These are phyloP conservation scores for Cotoneaster glaucophyllus DNA, from an alignment of 306 rosid genomes.

Conservation along the genomic window DNA sequence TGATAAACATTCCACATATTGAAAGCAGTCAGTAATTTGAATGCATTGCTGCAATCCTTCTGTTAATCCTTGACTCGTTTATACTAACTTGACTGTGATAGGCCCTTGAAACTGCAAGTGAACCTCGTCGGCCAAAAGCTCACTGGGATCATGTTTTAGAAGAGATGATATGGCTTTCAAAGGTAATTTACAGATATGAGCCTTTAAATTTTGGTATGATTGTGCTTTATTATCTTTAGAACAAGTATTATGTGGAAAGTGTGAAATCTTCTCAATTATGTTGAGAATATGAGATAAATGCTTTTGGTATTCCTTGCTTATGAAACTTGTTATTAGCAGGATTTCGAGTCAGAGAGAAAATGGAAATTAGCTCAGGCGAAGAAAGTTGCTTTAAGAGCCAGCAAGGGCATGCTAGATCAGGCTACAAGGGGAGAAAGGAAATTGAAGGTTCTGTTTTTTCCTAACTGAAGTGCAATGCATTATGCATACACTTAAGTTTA, in stretches of 20 bases:
- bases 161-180: conserved; percentile 97
- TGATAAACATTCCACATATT: neutral
- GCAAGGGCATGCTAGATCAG: conserved; percentile 95
- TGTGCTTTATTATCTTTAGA: neutral
- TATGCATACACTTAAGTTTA: neutral
- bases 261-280: neutral
- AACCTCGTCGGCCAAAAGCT: conserved; percentile 78
- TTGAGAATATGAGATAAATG: neutral
- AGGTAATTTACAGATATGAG: conserved; percentile 45
- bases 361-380: conserved; percentile 95
- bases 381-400: conserved; percentile 87
- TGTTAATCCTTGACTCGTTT: conserved; percentile 19
- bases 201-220: conserved; percentile 6
- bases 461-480: conserved; percentile 17
- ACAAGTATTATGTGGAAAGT: neutral
- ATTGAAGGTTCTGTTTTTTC: conserved; percentile 67
- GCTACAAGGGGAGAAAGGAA: conserved; percentile 97
- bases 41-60: conserved; percentile 2
- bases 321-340: conserved; percentile 45
- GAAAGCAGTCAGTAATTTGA: conserved; percentile 2
- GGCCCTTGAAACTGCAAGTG: conserved; percentile 89
- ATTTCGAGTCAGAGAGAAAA: conserved; percentile 96
- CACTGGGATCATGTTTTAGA: conserved; percentile 99
- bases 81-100: conserved; percentile 24
- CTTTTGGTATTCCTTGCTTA: conserved; percentile 12